Percentiles rank a stretch among this genome's conserved stretches.
phyloP scores from a whole-genome alignment of 2,329 filamentous ascomycete species.

The Aspergillus proliferans region DNA sequence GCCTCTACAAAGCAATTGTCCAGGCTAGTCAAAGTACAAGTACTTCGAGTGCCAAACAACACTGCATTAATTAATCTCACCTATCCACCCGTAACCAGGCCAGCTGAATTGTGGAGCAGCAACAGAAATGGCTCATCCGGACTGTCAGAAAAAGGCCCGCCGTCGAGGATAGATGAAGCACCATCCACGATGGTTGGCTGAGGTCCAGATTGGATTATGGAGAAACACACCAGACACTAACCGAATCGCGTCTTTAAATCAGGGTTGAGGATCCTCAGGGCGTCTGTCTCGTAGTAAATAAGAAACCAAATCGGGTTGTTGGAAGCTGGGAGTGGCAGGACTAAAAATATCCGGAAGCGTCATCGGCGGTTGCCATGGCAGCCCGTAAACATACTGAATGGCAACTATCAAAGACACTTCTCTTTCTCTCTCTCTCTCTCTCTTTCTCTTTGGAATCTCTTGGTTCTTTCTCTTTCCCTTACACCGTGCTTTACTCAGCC shows the following conservation, averaged over 20 bases:
- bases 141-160: not conserved
- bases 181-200: not conserved
- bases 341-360: not conserved
- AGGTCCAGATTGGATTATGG: constrained; percentile 6
- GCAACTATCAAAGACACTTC: not conserved
- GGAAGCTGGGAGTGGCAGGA: too few species aligned
- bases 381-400: constrained; percentile 28
- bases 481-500: too few species aligned
- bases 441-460: not conserved
- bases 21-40: not conserved
- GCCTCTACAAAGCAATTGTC: too few species aligned
- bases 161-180: not conserved
- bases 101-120: not conserved
- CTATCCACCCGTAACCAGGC: not conserved
- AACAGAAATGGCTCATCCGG: not conserved
- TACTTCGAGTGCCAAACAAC: not conserved
- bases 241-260: too few species aligned
- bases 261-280: too few species aligned
- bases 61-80: not conserved
- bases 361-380: constrained; percentile 32
- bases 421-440: not conserved
- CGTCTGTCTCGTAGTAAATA: too few species aligned
- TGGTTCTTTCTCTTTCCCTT: not conserved
- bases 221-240: constrained; percentile 4
- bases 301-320: too few species aligned